These are phyloP conservation scores for Lizonia empirigonia DNA, from an alignment of 2,329 filamentous ascomycete species.

Conservation along the genomic window DNA sequence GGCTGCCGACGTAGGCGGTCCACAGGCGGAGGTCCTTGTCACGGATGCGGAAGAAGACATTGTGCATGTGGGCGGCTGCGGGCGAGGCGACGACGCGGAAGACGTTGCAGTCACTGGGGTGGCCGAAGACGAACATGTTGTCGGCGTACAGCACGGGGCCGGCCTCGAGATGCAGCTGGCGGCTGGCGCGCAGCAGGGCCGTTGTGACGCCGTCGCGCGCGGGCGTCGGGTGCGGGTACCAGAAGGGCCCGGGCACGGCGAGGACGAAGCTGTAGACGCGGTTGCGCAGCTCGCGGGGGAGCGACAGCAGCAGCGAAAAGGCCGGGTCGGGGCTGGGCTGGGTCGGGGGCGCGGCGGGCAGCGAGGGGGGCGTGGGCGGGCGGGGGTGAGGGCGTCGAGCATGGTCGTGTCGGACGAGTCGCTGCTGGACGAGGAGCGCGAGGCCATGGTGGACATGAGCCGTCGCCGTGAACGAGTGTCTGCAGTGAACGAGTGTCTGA, in stretches of 20 bases:
- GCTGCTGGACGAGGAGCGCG: constrained; percentile 41
- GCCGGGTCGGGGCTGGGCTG: constrained; percentile 24
- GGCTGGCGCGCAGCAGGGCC: constrained; percentile 36
- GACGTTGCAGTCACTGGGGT: constrained; percentile 49
- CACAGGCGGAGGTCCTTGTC: constrained; percentile 47
- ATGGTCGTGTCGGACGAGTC: constrained; percentile 42
- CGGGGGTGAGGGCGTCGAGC: constrained; percentile 38
- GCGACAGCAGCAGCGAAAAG: constrained; percentile 43
- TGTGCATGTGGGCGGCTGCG: constrained; percentile 34
- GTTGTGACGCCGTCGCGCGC: constrained; percentile 31
- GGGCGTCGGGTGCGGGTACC: constrained; percentile 37
- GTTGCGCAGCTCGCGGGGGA: constrained; percentile 47
- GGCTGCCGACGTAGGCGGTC: constrained; percentile 45
- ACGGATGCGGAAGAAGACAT: constrained; percentile 44
- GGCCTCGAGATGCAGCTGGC: constrained; percentile 42
- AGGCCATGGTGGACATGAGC: too few species aligned
- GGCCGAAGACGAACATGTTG: constrained; percentile 48
- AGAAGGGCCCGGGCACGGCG: constrained; percentile 39
- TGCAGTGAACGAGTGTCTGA: too few species aligned
- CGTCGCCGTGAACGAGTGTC: too few species aligned
- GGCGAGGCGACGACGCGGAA: constrained; percentile 45
- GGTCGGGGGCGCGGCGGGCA: constrained; percentile 15
- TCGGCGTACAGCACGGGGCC: constrained; percentile 42
- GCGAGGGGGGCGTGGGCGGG: constrained; percentile 33
- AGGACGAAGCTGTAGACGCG: constrained; percentile 44